These are phyloP conservation scores for Suillus sp. DNA, from an alignment of 768 basidiomycete species.

Conservation along the genomic window DNA sequence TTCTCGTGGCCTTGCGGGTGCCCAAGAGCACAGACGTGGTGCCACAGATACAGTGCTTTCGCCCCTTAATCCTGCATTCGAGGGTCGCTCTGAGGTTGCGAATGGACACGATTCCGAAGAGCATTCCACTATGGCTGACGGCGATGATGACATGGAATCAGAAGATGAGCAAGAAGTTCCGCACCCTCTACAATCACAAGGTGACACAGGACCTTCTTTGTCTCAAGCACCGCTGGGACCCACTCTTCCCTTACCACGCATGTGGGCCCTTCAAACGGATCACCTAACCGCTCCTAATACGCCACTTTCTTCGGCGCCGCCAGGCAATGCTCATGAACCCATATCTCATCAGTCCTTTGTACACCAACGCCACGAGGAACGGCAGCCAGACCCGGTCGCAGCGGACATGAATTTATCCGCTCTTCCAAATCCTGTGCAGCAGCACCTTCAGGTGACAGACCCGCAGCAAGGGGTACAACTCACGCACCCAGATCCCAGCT, in stretches of 20 bases:
- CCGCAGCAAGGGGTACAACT: slow-evolving; percentile 34
- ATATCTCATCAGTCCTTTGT: slow-evolving; percentile 33
- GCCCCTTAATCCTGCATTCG: slow-evolving; percentile 44
- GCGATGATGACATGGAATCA: slow-evolving; percentile 39
- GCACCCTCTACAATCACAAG: slow-evolving; percentile 27
- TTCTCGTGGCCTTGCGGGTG: slow-evolving; percentile 30
- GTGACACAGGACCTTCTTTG: slow-evolving; percentile 32
- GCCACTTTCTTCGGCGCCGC: slow-evolving; percentile 35
- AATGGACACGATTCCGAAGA: slow-evolving; percentile 24
- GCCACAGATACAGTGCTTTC: slow-evolving; percentile 38
- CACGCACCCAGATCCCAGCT: slow-evolving; percentile 27
- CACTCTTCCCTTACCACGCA: slow-evolving; percentile 35
- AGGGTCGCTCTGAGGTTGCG: slow-evolving; percentile 33
- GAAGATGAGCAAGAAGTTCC: slow-evolving; percentile 36
- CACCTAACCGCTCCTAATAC: slow-evolving; percentile 28
- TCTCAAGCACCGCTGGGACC: slow-evolving; percentile 30
- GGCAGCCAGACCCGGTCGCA: slow-evolving; percentile 29
- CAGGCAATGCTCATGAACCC: slow-evolving; percentile 30
- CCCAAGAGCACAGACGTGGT: slow-evolving; percentile 39
- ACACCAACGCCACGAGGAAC: slow-evolving; percentile 25
- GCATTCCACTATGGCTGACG: slow-evolving; percentile 31
- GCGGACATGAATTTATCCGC: slow-evolving; percentile 30
- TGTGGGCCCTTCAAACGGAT: slow-evolving; percentile 37
- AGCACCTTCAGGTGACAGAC: slow-evolving; percentile 28
- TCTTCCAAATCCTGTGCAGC: slow-evolving; percentile 32